Evolutionary conservation across 2,329 filamentous ascomycete species (phyloP).

Genomic region (Ophiostoma angusticollis): DNA sequence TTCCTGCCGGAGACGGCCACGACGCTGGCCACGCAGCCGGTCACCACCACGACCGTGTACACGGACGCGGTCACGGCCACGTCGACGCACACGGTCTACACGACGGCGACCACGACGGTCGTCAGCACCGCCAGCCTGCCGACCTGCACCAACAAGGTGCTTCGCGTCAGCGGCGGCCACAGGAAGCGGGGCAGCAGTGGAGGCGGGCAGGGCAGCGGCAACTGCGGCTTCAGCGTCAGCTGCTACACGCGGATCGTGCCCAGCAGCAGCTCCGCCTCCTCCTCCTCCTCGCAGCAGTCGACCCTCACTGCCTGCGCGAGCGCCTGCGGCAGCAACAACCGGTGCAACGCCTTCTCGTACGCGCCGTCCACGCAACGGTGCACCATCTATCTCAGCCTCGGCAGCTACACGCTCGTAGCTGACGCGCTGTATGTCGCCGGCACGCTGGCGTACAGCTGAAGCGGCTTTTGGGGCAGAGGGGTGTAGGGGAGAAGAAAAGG

Average conservation of each 20-base stretch:
- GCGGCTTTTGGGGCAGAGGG: no score
- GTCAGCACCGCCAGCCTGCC: neutral
- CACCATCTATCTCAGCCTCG: constrained; percentile 1
- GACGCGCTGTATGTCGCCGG: neutral
- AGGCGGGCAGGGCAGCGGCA: no score
- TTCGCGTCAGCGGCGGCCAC: neutral
- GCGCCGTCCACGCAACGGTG: neutral
- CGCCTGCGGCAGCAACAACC: constrained; percentile 2
- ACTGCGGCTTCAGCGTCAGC: constrained; percentile 4
- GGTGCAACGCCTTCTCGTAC: constrained; percentile 9
- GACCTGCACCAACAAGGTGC: constrained; percentile 2
- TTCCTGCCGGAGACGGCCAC: neutral
- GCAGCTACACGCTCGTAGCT: neutral
- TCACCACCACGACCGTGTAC: neutral
- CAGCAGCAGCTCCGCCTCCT: neutral
- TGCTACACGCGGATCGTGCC: constrained; percentile 1
- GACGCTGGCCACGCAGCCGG: neutral
- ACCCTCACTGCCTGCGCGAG: constrained; percentile 1
- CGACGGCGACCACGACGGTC: neutral
- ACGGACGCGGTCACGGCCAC: neutral
- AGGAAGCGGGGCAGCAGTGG: neutral
- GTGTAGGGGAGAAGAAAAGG: neutral
- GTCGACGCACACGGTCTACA: neutral
- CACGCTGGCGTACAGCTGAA: neutral
- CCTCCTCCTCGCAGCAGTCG: neutral